Evolutionary conservation across 2,329 filamentous ascomycete species (phyloP).

Genomic region (Fusarium devonianum): DNA sequence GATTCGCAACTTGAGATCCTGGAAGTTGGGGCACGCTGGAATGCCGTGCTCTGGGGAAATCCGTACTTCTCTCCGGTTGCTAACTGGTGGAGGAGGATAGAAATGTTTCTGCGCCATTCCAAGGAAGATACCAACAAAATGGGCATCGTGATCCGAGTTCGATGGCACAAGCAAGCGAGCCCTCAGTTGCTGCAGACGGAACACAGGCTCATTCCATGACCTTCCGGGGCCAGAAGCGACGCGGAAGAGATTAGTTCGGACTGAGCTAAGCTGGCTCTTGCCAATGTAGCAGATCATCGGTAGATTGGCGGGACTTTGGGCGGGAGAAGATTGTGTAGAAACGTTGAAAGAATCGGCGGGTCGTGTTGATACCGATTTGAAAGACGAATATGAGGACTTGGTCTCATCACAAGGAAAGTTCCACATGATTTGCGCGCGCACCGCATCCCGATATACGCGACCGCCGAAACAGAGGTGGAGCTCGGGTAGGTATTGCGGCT

Average conservation of each 20-base stretch:
- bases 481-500: slow-evolving; percentile 46
- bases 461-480: slow-evolving; percentile 59
- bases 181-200: slow-evolving; percentile 55
- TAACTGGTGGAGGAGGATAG: slow-evolving; percentile 46
- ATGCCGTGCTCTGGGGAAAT: slow-evolving; percentile 34
- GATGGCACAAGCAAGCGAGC: slow-evolving; percentile 56
- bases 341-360: slow-evolving; percentile 43
- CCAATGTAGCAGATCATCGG: slow-evolving; percentile 57
- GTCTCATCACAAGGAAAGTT: slow-evolving; percentile 45
- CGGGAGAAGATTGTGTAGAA: slow-evolving; percentile 33
- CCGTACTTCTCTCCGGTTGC: slow-evolving; percentile 38
- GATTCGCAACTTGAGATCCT: slow-evolving; percentile 58
- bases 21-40: slow-evolving; percentile 47
- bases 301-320: slow-evolving; percentile 34
- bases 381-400: slow-evolving; percentile 43
- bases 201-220: slow-evolving; percentile 56
- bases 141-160: slow-evolving; percentile 59
- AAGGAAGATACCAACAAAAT: slow-evolving; percentile 60
- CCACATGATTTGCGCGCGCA: slow-evolving; percentile 61
- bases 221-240: slow-evolving; percentile 51
- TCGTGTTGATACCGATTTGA: slow-evolving; percentile 49
- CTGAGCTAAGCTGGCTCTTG: slow-evolving; percentile 54
- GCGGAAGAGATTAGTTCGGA: slow-evolving; percentile 57
- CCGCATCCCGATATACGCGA: slow-evolving; percentile 52
- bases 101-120: slow-evolving; percentile 65